Evolutionary conservation across 2,329 filamentous ascomycete genomes (phyloP).

Genomic region (Neodidymelliopsis sp.): DNA sequence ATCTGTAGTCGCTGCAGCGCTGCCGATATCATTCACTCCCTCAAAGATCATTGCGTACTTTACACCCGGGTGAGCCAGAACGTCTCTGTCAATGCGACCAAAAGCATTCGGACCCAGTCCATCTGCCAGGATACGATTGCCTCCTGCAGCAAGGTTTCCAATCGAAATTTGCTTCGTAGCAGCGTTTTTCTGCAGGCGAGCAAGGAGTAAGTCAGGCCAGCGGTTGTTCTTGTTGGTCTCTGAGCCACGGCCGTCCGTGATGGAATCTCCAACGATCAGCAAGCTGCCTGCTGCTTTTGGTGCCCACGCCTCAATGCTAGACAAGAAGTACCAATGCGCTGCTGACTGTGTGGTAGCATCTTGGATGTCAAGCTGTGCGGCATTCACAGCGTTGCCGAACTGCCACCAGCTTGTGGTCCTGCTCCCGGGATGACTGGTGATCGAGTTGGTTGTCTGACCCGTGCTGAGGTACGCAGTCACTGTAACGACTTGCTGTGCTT

Average conservation of each 20-base stretch:
- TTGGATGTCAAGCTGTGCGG: conserved; percentile 56
- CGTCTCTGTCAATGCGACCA: conserved; percentile 69
- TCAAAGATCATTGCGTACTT: conserved; percentile 71
- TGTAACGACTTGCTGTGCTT: conserved; percentile 61
- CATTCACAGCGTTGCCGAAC: conserved; percentile 63
- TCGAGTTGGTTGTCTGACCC: conserved; percentile 64
- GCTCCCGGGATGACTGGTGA: conserved; percentile 71
- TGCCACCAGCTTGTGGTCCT: conserved; percentile 68
- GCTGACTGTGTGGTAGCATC: conserved; percentile 45
- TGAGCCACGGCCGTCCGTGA: conserved; percentile 70
- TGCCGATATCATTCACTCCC: conserved; percentile 70
- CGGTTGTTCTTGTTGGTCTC: conserved; percentile 67
- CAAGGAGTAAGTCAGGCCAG: conserved; percentile 47
- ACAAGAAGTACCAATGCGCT: conserved; percentile 65
- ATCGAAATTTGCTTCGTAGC: conserved; percentile 61
- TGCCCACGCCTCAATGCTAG: conserved; percentile 63
- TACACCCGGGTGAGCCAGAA: conserved; percentile 64
- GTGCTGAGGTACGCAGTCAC: conserved; percentile 65
- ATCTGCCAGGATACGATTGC: conserved; percentile 69
- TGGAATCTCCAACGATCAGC: conserved; percentile 68
- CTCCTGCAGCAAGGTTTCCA: conserved; percentile 72
- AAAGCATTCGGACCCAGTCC: conserved; percentile 69
- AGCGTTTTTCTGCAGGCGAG: conserved; percentile 55
- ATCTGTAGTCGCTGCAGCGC: conserved; percentile 52
- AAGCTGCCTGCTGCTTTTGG: conserved; percentile 56